phyloP scores from a whole-genome alignment of 495 filamentous ascomycete genomes.

The Aspergillus carlsbadensis region DNA sequence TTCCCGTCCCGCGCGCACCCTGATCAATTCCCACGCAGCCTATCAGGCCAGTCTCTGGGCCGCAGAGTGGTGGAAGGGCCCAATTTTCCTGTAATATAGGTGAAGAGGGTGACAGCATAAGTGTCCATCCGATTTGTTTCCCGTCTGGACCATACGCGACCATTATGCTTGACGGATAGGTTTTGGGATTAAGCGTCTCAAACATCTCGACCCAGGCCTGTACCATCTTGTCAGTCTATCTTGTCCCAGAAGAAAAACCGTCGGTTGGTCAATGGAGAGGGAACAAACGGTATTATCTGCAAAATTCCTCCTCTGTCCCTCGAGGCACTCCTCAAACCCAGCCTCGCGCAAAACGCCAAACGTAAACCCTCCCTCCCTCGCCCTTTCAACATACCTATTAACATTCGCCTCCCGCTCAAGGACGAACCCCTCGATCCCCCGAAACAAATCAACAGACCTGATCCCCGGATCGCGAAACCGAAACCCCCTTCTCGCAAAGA shows the following conservation, averaged over 20 bases:
- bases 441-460: constrained; percentile 43
- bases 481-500: constrained; percentile 49
- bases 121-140: constrained; percentile 48
- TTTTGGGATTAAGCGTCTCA: constrained; percentile 33
- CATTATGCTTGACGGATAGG: constrained; percentile 47
- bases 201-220: constrained; percentile 52
- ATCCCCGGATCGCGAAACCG: constrained; percentile 26
- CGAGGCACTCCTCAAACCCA: constrained; percentile 43
- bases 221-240: not conserved
- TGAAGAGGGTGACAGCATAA: constrained; percentile 43
- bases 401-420: constrained; percentile 24
- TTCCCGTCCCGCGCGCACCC: constrained; percentile 37
- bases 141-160: constrained; percentile 40
- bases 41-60: constrained; percentile 49
- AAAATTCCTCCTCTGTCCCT: constrained; percentile 46
- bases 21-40: constrained; percentile 50
- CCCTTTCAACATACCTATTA: constrained; percentile 28
- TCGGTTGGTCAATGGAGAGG: not conserved
- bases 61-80: constrained; percentile 45
- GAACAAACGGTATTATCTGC: constrained; percentile 35
- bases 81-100: constrained; percentile 34
- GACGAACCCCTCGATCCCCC: constrained; percentile 38
- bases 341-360: constrained; percentile 41
- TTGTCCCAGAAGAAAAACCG: not conserved
- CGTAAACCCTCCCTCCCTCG: constrained; percentile 34